Evolutionary conservation across 768 basidiomycete species (phyloP).

Genomic region (Mycena chlorophos): DNA sequence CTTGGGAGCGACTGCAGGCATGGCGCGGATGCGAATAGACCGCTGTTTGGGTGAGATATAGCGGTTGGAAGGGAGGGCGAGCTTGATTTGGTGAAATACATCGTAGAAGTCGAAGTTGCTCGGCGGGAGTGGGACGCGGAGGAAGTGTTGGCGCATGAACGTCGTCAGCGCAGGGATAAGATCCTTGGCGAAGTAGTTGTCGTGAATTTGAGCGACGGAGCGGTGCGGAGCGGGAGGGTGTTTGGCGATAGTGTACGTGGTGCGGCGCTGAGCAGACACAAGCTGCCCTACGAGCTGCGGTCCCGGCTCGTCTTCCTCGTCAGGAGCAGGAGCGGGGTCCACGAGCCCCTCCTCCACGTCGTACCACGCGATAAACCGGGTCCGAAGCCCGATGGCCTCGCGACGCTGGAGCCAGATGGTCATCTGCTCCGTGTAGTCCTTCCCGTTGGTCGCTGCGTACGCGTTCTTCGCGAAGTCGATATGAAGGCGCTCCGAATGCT

Average conservation of each 20-base stretch:
- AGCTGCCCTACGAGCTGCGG: background rate
- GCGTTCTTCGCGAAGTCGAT: conserved; percentile 39
- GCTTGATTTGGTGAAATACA: conserved; percentile 4
- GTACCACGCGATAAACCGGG: background rate
- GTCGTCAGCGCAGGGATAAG: conserved; percentile 4
- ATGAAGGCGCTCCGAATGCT: conserved; percentile 35
- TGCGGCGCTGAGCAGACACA: too few species aligned
- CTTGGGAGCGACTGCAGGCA: conserved; percentile 1
- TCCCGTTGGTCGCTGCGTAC: conserved; percentile 24
- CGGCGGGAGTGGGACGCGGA: background rate
- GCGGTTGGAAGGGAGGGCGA: conserved; percentile 5
- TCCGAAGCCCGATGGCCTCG: conserved; percentile 18
- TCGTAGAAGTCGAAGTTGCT: conserved; percentile 1
- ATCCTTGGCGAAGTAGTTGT: background rate
- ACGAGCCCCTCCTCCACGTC: background rate
- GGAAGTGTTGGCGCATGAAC: background rate
- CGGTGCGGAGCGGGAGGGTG: background rate
- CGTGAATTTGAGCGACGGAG: background rate
- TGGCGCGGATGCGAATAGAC: background rate
- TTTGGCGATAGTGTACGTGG: conserved; percentile 8
- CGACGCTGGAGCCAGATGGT: conserved; percentile 31
- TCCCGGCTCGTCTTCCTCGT: background rate
- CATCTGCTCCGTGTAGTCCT: conserved; percentile 36
- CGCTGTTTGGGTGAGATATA: background rate
- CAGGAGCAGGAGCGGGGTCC: too few species aligned